Evolutionary conservation across 805 yeast genomes (phyloP).

Genomic region (Lachancea nothofagi): DNA sequence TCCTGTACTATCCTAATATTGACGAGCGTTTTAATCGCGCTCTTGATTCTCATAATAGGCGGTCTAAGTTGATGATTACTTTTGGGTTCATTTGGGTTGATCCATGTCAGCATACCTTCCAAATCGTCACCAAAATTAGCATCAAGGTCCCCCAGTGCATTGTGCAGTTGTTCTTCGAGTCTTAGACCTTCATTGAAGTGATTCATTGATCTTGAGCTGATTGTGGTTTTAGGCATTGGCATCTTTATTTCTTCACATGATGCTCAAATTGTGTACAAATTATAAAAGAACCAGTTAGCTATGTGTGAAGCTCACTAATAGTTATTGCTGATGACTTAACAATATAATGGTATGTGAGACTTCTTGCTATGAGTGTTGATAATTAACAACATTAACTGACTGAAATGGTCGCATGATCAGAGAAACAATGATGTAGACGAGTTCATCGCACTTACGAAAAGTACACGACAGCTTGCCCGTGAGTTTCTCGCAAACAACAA

Average conservation of each 20-base stretch:
- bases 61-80: constrained; percentile 26
- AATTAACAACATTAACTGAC: too few relatives aligned
- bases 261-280: too few relatives aligned
- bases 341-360: too few relatives aligned
- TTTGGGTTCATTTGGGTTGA: constrained; percentile 22
- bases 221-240: too few relatives aligned
- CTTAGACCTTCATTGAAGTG: constrained; percentile 3
- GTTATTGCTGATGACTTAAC: too few relatives aligned
- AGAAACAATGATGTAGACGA: constrained; percentile 12
- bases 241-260: too few relatives aligned
- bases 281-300: too few relatives aligned
- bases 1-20: not conserved
- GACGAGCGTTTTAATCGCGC: constrained; percentile 11
- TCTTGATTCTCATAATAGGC: constrained; percentile 22
- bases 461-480: constrained; percentile 18
- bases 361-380: too few relatives aligned
- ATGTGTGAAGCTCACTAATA: too few relatives aligned
- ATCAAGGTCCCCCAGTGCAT: constrained; percentile 8
- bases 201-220: constrained; percentile 7
- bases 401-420: constrained; percentile 5
- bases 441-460: constrained; percentile 24
- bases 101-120: constrained; percentile 23
- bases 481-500: constrained; percentile 22
- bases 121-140: constrained; percentile 21
- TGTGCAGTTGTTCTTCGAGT: constrained; percentile 3